Conservation (phyloP, 2,329 filamentous ascomycete species). For the Neocucurbitaria cava region DNA sequence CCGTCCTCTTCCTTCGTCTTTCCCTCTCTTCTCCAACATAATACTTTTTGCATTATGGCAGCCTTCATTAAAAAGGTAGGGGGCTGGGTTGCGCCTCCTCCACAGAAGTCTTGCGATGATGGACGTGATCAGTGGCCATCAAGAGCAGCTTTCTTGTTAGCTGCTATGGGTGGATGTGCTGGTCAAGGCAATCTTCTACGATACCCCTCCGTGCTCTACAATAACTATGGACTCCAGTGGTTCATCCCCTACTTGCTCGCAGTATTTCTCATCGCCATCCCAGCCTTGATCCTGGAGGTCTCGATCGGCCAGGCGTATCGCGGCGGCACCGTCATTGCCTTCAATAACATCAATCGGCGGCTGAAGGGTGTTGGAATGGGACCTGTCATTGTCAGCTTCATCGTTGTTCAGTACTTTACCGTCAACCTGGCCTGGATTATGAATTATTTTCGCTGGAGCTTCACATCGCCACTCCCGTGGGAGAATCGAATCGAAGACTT, state of each 20-base stretch:
- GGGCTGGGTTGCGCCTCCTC: constrained; percentile 43
- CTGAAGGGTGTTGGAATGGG: constrained; percentile 63
- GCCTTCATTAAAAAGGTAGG: constrained; percentile 29
- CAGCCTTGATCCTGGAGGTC: constrained; percentile 63
- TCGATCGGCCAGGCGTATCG: constrained; percentile 61
- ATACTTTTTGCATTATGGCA: constrained; percentile 9
- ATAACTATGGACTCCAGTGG: constrained; percentile 67
- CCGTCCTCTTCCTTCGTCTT: constrained; percentile 1
- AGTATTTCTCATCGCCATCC: constrained; percentile 64
- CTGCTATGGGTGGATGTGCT: constrained; percentile 65
- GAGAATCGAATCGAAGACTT: constrained; percentile 59
- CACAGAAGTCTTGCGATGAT: constrained; percentile 48
- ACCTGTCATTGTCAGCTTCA: constrained; percentile 57
- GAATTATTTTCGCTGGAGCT: constrained; percentile 65
- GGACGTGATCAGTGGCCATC: constrained; percentile 64
- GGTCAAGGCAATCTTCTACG: constrained; percentile 66
- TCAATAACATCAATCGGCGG: constrained; percentile 58
- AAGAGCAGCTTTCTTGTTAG: constrained; percentile 62
- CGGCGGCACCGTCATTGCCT: constrained; percentile 63
- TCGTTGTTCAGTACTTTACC: constrained; percentile 65
- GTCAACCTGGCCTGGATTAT: constrained; percentile 66
- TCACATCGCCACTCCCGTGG: constrained; percentile 64
- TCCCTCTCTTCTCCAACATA: neutral
- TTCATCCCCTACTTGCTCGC: constrained; percentile 65
- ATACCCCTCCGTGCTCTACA: constrained; percentile 66